Conservation (phyloP, 2,329 filamentous ascomycete genomes). For the Clonostachys rhizophaga region DNA sequence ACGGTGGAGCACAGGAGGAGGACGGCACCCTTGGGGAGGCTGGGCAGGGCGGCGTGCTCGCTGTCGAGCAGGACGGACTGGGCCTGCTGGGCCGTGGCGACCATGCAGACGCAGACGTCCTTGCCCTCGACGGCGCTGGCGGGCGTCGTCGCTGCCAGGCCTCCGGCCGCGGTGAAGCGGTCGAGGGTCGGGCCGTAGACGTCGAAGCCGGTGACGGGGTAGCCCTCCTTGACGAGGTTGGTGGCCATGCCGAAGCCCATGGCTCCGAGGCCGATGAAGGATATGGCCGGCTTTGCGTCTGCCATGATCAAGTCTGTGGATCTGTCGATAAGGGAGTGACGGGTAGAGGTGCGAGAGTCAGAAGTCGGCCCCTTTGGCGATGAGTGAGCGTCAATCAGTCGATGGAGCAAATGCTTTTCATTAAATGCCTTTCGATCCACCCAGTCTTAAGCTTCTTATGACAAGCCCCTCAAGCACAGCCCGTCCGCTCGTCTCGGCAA, state of each 20-base stretch:
- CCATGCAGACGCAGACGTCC: constrained; percentile 67
- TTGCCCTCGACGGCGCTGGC: constrained; percentile 56
- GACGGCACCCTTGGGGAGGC: constrained; percentile 51
- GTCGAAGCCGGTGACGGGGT: constrained; percentile 66
- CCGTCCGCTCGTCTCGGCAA: no score
- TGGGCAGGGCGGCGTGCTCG: constrained; percentile 38
- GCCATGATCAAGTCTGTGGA: constrained; percentile 11
- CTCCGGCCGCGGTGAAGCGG: constrained; percentile 59
- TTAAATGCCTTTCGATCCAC: no score
- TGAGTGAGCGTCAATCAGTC: no score
- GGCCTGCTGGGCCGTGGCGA: constrained; percentile 67
- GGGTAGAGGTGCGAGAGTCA: no score
- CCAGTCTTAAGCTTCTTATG: no score
- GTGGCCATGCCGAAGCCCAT: constrained; percentile 83
- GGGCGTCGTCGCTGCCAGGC: constrained; percentile 52
- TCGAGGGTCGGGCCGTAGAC: constrained; percentile 64
- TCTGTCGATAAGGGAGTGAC: no score
- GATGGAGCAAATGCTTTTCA: no score
- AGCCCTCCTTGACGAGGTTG: constrained; percentile 63
- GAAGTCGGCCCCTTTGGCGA: no score
- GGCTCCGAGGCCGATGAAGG: constrained; percentile 72
- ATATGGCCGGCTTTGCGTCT: constrained; percentile 33
- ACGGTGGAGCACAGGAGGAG: constrained; percentile 69
- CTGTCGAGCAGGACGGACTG: constrained; percentile 60
- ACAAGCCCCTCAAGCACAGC: no score